A percentile compares a stretch with the other conserved stretches of the same genome.
Conservation (phyloP, 2,329 filamentous ascomycete species). For the Dactylellina haptotyla region DNA sequence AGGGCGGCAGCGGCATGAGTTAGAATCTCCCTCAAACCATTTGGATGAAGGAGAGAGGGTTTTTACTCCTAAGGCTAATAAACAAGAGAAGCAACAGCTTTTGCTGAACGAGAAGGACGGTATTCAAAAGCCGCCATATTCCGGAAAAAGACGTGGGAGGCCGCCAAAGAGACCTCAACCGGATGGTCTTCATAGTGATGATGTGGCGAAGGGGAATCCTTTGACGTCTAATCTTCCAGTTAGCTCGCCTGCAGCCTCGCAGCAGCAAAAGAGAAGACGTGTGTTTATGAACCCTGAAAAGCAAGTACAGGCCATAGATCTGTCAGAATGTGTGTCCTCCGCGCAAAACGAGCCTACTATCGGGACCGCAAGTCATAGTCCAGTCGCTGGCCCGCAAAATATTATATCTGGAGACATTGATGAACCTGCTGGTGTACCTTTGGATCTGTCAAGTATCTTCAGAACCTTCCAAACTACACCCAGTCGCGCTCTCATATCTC, state of each 20-base stretch:
- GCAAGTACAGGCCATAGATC: no score
- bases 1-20: neutral
- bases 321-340: no score
- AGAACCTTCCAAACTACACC: no score
- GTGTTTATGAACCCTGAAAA: no score
- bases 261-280: constrained; percentile 1
- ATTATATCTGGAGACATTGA: no score
- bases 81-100: neutral
- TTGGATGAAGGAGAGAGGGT: neutral
- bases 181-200: neutral
- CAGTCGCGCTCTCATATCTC: no score
- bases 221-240: neutral
- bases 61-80: neutral
- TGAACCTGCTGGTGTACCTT: no score
- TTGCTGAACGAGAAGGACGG: neutral
- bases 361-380: no score
- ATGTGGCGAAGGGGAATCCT: neutral
- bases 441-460: no score
- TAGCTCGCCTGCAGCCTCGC: no score
- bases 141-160: constrained; percentile 40
- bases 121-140: constrained; percentile 14
- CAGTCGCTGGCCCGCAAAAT: no score
- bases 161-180: constrained; percentile 15
- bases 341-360: no score
- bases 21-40: neutral